Conservation (phyloP, 768 basidiomycete genomes). For the Sutorius australiensis region DNA sequence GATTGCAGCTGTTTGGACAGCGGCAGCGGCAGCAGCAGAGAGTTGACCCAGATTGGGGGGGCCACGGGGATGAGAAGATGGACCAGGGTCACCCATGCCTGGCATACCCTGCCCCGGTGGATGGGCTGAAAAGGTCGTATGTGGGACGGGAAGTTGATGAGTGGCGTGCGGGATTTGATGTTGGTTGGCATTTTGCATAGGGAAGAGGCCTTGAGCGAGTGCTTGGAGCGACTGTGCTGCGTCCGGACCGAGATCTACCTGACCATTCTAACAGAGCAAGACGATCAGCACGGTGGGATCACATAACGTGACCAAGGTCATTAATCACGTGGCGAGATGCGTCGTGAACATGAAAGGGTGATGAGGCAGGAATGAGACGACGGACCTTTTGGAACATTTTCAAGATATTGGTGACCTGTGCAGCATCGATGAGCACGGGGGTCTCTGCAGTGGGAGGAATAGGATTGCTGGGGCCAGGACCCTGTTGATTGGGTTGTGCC, state of each 20-base stretch:
- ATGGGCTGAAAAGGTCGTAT: slow-evolving; percentile 28
- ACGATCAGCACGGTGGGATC: background rate
- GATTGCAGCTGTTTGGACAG: slow-evolving; percentile 39
- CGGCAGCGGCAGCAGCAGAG: slow-evolving; percentile 42
- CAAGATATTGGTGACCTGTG: slow-evolving; percentile 58
- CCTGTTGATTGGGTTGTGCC: slow-evolving; percentile 13
- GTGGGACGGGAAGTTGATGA: slow-evolving; percentile 36
- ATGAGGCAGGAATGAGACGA: slow-evolving; percentile 7
- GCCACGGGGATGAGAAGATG: slow-evolving; percentile 68
- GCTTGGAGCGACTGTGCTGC: slow-evolving; percentile 57
- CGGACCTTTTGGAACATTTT: slow-evolving; percentile 58
- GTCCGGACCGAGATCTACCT: slow-evolving; percentile 56
- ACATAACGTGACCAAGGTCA: slow-evolving; percentile 23
- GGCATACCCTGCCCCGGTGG: slow-evolving; percentile 39
- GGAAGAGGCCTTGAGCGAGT: slow-evolving; percentile 43
- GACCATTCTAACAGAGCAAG: slow-evolving; percentile 36
- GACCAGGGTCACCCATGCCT: slow-evolving; percentile 61
- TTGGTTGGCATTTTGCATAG: slow-evolving; percentile 26
- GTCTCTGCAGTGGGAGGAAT: slow-evolving; percentile 10
- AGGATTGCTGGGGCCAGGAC: slow-evolving; percentile 6
- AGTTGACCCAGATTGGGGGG: slow-evolving; percentile 62
- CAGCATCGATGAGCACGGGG: slow-evolving; percentile 38
- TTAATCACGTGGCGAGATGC: slow-evolving; percentile 24
- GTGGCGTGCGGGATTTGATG: slow-evolving; percentile 28
- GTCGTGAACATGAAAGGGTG: slow-evolving; percentile 1